Percentiles rank a stretch among this genome's conserved stretches.
Conservation (phyloP, 2,329 filamentous ascomycete genomes). For the Trichoderma sp. region DNA sequence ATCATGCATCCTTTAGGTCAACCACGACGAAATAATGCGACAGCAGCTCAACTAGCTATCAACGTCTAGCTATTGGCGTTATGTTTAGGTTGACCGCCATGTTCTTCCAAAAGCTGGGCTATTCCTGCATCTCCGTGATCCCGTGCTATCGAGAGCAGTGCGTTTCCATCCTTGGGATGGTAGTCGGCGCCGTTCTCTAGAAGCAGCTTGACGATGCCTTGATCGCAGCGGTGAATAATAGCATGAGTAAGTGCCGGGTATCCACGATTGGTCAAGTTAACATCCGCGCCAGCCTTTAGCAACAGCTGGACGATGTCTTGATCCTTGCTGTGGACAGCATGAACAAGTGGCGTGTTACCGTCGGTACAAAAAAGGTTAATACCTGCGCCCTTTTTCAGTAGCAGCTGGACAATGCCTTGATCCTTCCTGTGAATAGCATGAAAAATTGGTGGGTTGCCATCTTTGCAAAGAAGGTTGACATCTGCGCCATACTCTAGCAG, state of each 20-base stretch:
- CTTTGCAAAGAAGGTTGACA: background rate
- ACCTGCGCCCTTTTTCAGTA: background rate
- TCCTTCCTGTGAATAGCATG: fast-evolving
- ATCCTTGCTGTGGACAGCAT: background rate
- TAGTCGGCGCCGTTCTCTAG: background rate
- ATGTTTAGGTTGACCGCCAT: background rate
- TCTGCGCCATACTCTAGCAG: background rate
- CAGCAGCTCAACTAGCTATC: background rate
- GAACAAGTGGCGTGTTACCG: background rate
- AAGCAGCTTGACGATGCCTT: background rate
- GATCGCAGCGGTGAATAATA: background rate
- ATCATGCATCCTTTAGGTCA: too few species aligned
- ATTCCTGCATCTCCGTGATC: background rate
- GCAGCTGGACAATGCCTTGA: background rate
- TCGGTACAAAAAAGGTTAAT: background rate
- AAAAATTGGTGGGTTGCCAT: too few species aligned
- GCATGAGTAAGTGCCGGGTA: too few species aligned
- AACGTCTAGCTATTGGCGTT: background rate
- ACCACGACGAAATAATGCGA: background rate
- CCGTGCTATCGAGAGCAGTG: background rate
- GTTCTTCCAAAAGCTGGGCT: background rate
- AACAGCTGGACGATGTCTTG: background rate
- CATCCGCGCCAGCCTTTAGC: background rate
- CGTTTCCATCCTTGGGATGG: background rate
- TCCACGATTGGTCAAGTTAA: background rate